Evolutionary conservation across 768 basidiomycete genomes (phyloP).

Genomic region (Trichaptum fuscoviolaceum): DNA sequence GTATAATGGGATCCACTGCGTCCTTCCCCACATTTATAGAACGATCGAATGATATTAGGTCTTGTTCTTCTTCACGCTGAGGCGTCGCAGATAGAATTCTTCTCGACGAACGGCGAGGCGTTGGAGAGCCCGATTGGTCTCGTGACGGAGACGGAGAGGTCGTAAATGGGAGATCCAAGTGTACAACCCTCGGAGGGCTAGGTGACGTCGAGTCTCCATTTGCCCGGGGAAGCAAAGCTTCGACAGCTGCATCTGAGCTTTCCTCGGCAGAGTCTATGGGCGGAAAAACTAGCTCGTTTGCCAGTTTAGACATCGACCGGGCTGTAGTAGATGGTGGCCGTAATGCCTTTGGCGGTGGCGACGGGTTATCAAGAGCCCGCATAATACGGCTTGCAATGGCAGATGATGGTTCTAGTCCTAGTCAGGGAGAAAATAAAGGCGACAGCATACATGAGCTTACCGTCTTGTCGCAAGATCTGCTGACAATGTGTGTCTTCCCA

Average conservation of each 20-base stretch:
- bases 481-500: not conserved
- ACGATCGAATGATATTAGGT: slow-evolving; percentile 39
- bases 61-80: slow-evolving; percentile 9
- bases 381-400: slow-evolving; percentile 60
- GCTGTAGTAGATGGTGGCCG: slow-evolving; percentile 16
- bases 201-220: not conserved
- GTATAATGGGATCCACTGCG: slow-evolving; percentile 7
- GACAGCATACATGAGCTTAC: not conserved
- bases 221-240: not conserved
- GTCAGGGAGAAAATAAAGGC: not conserved
- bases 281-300: not conserved
- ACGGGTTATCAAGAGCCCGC: slow-evolving; percentile 71
- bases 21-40: slow-evolving; percentile 20
- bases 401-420: slow-evolving; percentile 57
- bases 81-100: not conserved
- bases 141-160: not conserved
- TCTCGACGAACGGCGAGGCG: not conserved
- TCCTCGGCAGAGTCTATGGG: not conserved
- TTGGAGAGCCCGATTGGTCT: not conserved
- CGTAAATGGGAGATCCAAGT: not conserved
- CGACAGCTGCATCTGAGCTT: not conserved
- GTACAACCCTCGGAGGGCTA: not conserved
- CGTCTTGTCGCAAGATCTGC: not conserved
- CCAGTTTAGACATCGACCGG: not conserved
- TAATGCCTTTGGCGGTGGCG: slow-evolving; percentile 45